Base-by-base conservation (phyloP, 2,329 filamentous ascomycete genomes). In the Penicillium vulpinum region DNA sequence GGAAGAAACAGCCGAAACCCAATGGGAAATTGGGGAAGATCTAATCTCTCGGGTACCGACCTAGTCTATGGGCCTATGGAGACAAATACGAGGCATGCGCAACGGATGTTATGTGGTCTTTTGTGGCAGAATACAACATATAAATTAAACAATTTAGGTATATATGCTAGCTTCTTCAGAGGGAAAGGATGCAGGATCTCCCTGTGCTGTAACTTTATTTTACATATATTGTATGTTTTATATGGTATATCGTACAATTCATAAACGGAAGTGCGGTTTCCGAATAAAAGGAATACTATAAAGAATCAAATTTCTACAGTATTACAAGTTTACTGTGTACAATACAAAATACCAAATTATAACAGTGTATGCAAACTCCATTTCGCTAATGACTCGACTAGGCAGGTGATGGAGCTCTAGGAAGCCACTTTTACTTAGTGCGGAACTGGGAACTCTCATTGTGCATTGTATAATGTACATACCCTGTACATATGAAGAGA, bases 1-100 rank as follows among this genome's bases (percentile, higher is more conserved):
- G 40, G 40, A 46, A 29, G 11, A 35, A 11, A 28, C 8, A 15
- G 31, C 46, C 46, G 22, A 48, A 26, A 24, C 28, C 16, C 18
- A 24, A 9, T 44, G 16, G 29, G 16, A 45, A 28, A 36, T 45
- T 26, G 39, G 39, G 18, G 28, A 41, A 46, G 51, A 54, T 54
- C 52, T 54, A 43, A 54, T 49, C 52, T 55, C 28, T 54, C 51
- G 36, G 38, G 38, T 47, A 52, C n/a, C 28, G 43, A 26, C 5
- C 43, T 24, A 46, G 43, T 24, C 36, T 35, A 29, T 9, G 46
- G 43, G 29, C 16, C 28, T 35, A 51, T 51, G 48, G 38, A 18
- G 39, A 50, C 38, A 22, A 31, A 24, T 38, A 40, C 33, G 33
- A 39, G 46, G 4, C 46, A 26, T 28, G 5, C 28, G 22, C 46